phyloP scores from a whole-genome alignment of 2,329 filamentous ascomycete genomes.

The Calonectria hawksworthii region DNA sequence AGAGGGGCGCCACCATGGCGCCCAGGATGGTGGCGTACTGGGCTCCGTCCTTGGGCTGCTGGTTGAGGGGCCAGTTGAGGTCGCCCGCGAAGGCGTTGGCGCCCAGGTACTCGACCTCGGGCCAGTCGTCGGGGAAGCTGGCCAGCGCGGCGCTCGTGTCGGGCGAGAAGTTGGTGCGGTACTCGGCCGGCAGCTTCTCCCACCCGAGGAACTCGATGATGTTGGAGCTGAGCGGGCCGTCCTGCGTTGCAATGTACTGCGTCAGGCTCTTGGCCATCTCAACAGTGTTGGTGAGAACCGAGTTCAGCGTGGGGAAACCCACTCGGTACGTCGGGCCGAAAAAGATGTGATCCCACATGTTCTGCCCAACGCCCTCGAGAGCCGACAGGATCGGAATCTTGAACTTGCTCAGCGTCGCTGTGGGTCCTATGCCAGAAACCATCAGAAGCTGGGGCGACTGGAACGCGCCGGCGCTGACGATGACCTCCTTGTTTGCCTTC shows the following conservation, averaged over 20 bases:
- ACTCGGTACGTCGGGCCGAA: conserved; percentile 31
- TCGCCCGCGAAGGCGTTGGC: not conserved
- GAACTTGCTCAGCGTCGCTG: conserved; percentile 17
- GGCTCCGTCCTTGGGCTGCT: conserved; percentile 32
- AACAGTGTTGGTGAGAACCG: not conserved
- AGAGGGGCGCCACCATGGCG: conserved; percentile 56
- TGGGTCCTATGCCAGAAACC: conserved; percentile 40
- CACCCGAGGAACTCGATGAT: conserved; percentile 32
- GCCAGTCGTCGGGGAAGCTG: conserved; percentile 50
- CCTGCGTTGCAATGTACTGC: conserved; percentile 4
- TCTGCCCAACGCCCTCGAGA: conserved; percentile 38
- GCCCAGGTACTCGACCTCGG: conserved; percentile 51
- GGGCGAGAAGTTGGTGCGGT: conserved; percentile 32
- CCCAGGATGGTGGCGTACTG: conserved; percentile 41
- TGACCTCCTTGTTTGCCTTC: conserved; percentile 37
- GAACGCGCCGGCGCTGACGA: conserved; percentile 35
- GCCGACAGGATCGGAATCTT: conserved; percentile 32
- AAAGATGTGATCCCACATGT: conserved; percentile 38
- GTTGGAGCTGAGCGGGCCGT: conserved; percentile 25
- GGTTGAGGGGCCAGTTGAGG: conserved; percentile 8
- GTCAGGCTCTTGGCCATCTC: not conserved
- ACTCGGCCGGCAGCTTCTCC: conserved; percentile 49
- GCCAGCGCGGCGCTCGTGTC: conserved; percentile 37
- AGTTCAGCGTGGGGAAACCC: not conserved
- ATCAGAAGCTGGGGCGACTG: conserved; percentile 39